A percentile compares a stretch with the other conserved stretches of the same genome.
Conservation (phyloP, 768 basidiomycete genomes). For the Leccinum incarnatum region DNA sequence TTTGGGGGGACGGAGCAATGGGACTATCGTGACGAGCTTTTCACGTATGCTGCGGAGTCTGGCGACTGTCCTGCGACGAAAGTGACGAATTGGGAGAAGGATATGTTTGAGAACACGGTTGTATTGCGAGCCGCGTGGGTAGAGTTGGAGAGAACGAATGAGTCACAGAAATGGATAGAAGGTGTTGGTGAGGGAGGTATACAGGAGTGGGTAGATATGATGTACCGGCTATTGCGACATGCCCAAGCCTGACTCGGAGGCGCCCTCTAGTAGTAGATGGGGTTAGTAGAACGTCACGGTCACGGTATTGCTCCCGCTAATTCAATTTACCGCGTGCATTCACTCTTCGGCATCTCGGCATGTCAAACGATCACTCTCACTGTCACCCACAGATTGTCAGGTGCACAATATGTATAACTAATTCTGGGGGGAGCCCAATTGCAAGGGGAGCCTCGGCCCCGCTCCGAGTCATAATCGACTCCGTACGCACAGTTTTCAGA, state of each 20-base stretch:
- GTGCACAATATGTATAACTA: neutral
- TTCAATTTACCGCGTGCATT: neutral
- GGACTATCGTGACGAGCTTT: slow-evolving; percentile 61
- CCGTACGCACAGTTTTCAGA: neutral
- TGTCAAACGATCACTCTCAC: too few species aligned
- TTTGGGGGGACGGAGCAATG: slow-evolving; percentile 57
- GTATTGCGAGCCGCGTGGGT: slow-evolving; percentile 57
- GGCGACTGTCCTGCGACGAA: slow-evolving; percentile 30
- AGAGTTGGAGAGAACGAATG: slow-evolving; percentile 51
- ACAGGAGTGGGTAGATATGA: slow-evolving; percentile 61
- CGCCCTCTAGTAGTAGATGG: too few species aligned
- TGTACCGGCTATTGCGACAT: slow-evolving; percentile 32
- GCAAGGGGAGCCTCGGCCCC: neutral
- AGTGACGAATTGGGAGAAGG: slow-evolving; percentile 56
- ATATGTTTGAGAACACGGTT: slow-evolving; percentile 48
- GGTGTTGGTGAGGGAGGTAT: slow-evolving; percentile 58
- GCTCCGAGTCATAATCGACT: neutral
- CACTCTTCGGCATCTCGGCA: too few species aligned
- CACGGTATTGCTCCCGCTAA: too few species aligned
- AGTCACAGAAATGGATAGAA: slow-evolving; percentile 57
- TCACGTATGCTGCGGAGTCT: slow-evolving; percentile 42
- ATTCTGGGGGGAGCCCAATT: neutral
- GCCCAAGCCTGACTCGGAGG: neutral
- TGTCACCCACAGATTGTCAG: neutral
- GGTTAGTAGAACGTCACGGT: too few species aligned